A percentile compares a stretch with the other conserved stretches of the same genome.
These are phyloP conservation scores for Boletus barrowsii DNA, from an alignment of 768 basidiomycete genomes.

Conservation along the genomic window DNA sequence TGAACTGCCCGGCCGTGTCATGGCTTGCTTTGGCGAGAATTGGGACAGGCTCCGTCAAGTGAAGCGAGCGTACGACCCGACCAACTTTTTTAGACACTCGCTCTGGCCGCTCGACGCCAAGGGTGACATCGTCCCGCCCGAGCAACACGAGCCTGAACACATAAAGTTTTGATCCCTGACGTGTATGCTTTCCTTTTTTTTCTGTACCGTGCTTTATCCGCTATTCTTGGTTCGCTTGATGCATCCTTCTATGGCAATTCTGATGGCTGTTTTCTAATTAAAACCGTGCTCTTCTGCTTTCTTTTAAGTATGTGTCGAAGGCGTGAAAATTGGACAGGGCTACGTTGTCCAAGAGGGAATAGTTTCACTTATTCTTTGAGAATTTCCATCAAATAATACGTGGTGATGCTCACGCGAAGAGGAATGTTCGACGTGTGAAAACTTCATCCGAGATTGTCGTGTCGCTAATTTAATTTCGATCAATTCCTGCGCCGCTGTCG, in stretches of 20 bases:
- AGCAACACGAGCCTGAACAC: constrained; percentile 57
- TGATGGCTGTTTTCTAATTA: background rate
- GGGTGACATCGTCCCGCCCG: constrained; percentile 52
- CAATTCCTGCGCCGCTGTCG: too few relatives aligned
- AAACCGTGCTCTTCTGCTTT: background rate
- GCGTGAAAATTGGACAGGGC: too few relatives aligned
- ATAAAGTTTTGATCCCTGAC: constrained; percentile 16
- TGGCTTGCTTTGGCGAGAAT: constrained; percentile 69
- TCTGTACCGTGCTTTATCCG: background rate
- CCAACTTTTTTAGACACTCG: constrained; percentile 68
- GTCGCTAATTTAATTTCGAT: too few relatives aligned
- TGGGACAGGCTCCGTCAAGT: constrained; percentile 68
- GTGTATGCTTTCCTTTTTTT: too few relatives aligned
- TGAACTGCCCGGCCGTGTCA: constrained; percentile 59
- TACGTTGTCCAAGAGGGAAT: too few relatives aligned
- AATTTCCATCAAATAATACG: too few relatives aligned
- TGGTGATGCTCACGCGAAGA: too few relatives aligned
- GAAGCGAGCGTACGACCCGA: constrained; percentile 76
- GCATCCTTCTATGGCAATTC: too few relatives aligned
- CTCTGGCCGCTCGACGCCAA: constrained; percentile 75
- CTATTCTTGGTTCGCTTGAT: background rate
- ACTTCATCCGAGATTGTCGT: too few relatives aligned
- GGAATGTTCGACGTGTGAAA: too few relatives aligned
- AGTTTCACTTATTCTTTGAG: too few relatives aligned
- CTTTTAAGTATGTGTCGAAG: background rate